Evolutionary conservation across 768 basidiomycete species (phyloP), one percentile per base, ranked within the genome.

Genomic region (Kwoniella heveanensis): DNA sequence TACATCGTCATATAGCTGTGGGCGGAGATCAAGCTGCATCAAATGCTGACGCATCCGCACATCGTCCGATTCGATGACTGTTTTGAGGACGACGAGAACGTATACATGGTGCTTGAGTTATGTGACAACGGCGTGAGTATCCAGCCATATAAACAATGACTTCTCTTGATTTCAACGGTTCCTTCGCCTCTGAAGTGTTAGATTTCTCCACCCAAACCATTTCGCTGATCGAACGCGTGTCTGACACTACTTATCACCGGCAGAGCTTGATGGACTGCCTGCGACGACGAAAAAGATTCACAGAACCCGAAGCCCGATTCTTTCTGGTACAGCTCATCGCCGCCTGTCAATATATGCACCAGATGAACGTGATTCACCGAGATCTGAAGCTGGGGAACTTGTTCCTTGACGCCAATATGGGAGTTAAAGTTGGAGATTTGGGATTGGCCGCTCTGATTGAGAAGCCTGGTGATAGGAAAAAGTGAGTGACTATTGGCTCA

Each of bases 21-120:
- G 75, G 94, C 95, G 64, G 95, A 99, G 84, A 99, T 99, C 74
- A 96, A 95, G 83, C 92, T 99, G 52, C 95, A 99, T 80, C 87
- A 89, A 64, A 88, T 91, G 15, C 85, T 99, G 51, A 81, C 86
- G 25, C 95, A 98, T 71, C 90, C 92, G 19, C 94, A 99, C 80
- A 91, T 99, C 66, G 93, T 97, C 55, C 81, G 82, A 12, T 97
- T 98, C 79, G 84, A 88, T 55, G 92, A 96, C 68, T 95, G 93
- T 80, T 98, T 97, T 74, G 94, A 99, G 79, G 95, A 96, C 72
- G 85, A 87, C 12, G 88, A 91, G 57, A 93, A 97, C 78, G 95
- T 99, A 24, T 99, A 98, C 82, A 95, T 99, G 90, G 88, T 89
- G 12, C 87, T 99, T 54, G 95, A 96, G 75, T 84, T 97, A 6